Evolutionary conservation across 2,329 filamentous ascomycete genomes (phyloP), one percentile per base, ranked within the genome.

Genomic region (Lachnellula hyalina): DNA sequence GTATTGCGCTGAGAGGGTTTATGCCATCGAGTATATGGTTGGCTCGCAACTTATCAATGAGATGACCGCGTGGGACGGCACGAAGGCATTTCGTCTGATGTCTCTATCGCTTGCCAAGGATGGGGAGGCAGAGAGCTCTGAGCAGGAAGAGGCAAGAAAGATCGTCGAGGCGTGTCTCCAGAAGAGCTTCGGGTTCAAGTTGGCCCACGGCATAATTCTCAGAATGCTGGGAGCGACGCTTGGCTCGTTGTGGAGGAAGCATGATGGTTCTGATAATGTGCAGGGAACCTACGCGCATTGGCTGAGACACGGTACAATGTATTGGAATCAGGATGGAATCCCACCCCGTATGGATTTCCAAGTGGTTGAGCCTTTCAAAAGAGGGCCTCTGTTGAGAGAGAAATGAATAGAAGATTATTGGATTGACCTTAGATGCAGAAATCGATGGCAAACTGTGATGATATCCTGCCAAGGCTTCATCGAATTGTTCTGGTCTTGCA

Each of bases 251-350:
- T 83, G 79, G 79, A 74, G 76, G 64, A 73, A 73, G 35, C 59
- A 82, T 59, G 65, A 68, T 2, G 79, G 77, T 1, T 74, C 73
- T 0, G 79, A 83, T 61, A 61, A 74, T 62, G 68, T 76, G 2
- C 70, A 72, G 0, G 75, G 76, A 4, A 83, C 79, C 1, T 82
- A 82, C 66, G 78, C 75, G 2, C 73, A 77, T 56, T 83, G 78
- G 79, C 59, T 83, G 50, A 71, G 80, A 19, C 67, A 80, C 63
- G 80, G 71, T 1, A 77, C 74, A 53, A 63, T 73, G 8, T 68
- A 77, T 64, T 80, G 75, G 74, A 71, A 60, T 40, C 79, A 74
- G 59, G 69, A 75, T 53, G 57, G 66, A 0, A 42, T 78, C 15
- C 77, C 76, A 1, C 51, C 63, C 5, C 57, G 63, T 15, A 40